A percentile compares a stretch with the other conserved stretches of the same genome.
Conservation (phyloP, 306 rosid species). For the Vigna unguiculata region DNA sequence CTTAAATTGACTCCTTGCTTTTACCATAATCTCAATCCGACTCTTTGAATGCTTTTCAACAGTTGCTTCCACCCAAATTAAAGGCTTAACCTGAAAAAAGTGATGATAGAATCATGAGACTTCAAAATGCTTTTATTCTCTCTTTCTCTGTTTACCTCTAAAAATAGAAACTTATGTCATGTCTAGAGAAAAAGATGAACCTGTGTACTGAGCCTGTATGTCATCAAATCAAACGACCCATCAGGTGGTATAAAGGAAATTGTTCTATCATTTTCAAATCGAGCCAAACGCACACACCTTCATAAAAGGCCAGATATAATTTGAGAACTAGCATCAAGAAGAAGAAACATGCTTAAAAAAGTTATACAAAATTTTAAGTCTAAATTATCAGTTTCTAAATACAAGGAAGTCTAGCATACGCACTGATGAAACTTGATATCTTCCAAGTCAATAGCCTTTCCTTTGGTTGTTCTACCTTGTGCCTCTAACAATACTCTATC, state of each 20-base stretch:
- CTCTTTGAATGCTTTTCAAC: slow-evolving; percentile 97
- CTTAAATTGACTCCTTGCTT: slow-evolving; percentile 98
- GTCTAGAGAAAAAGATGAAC: slow-evolving; percentile 56
- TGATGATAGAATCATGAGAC: slow-evolving; percentile 22
- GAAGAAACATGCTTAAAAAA: slow-evolving; percentile 32
- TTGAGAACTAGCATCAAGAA: slow-evolving; percentile 41
- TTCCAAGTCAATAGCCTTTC: slow-evolving; percentile 97
- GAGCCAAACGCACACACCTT: slow-evolving; percentile 99
- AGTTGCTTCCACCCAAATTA: slow-evolving; percentile 97
- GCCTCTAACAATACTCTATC: slow-evolving; percentile 95
- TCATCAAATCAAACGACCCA: slow-evolving; percentile 97
- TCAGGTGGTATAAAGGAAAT: slow-evolving; percentile 97
- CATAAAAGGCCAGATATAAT: slow-evolving; percentile 50
- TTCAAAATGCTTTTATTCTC: slow-evolving; percentile 17
- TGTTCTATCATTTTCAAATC: slow-evolving; percentile 97
- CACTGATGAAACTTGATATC: slow-evolving; percentile 99
- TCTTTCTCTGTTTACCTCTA: slow-evolving; percentile 17
- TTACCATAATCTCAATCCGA: slow-evolving; percentile 90
- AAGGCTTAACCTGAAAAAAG: slow-evolving; percentile 83
- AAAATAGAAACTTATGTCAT: slow-evolving; percentile 33
- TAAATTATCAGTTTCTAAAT: slow-evolving; percentile 30
- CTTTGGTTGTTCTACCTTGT: slow-evolving; percentile 73
- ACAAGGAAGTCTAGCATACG: slow-evolving; percentile 51
- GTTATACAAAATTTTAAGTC: slow-evolving; percentile 14
- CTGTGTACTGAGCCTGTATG: slow-evolving; percentile 94